Percentiles rank a stretch among this genome's conserved stretches.
phyloP scores from a whole-genome alignment of 345 rosid genomes.

The Stellera chamaejasme region DNA sequence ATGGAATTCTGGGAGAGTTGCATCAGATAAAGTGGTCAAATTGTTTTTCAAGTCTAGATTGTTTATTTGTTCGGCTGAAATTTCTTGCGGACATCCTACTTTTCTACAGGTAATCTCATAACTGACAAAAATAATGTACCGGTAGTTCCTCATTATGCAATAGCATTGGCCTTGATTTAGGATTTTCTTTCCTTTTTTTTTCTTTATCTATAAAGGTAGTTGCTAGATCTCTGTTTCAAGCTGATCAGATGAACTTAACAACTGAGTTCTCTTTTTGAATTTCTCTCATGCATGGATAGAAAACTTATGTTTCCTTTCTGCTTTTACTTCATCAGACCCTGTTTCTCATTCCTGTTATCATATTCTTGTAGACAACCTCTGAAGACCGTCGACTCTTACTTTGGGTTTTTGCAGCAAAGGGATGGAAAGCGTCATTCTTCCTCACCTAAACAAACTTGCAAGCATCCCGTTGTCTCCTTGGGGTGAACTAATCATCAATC shows the following conservation, averaged over 20 bases:
- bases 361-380: constrained; percentile 1
- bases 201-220: no score
- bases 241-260: constrained; percentile 1
- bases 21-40: constrained; percentile 29
- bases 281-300: no score
- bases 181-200: no score
- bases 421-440: constrained; percentile 46
- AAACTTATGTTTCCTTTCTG: background rate
- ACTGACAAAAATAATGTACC: constrained; percentile 4
- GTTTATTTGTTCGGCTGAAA: constrained; percentile 38
- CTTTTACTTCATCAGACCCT: background rate
- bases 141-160: no score
- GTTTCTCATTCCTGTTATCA: background rate
- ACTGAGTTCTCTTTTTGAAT: background rate
- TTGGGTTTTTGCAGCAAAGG: constrained; percentile 41
- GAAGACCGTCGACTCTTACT: background rate
- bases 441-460: constrained; percentile 31
- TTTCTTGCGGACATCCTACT: constrained; percentile 57
- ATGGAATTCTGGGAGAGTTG: constrained; percentile 37
- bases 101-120: constrained; percentile 50
- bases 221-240: background rate
- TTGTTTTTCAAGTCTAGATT: constrained; percentile 24
- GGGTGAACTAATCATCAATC: constrained; percentile 20
- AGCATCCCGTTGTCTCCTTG: constrained; percentile 16
- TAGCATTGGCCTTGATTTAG: no score